Base-by-base conservation (phyloP, 148 eudicot species). In the Camellia japonica region DNA sequence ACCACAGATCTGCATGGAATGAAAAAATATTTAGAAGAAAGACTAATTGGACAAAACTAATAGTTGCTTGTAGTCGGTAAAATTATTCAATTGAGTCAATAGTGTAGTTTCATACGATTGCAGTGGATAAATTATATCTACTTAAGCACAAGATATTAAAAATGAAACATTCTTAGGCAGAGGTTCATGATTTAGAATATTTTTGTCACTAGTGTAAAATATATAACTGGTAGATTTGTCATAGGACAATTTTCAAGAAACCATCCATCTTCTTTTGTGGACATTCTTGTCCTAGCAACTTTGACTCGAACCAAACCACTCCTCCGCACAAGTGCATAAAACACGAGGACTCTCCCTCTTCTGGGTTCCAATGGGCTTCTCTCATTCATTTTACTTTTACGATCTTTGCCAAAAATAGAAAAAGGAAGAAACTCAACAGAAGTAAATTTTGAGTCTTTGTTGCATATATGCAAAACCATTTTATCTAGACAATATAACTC, bases 1-100 rank as follows among this genome's bases (percentile, higher is more conserved):
- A 19, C 98, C 98, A 84, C 88, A 91, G 42, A 86, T 87, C 98
- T 94, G 90, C 81, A 82, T 18, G 56, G 47, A 9, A 43, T 80
- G 47, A 23, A 63, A n/a, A 52, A 5, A 70, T 43, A 4, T 44
- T 73, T 64, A 74, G 38, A 20, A 73, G 73, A 73, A 2, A 60
- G 42, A 68, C 6, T 12, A 61, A 30, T 13, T 1, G 7, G 55
- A 58, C 19, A 58, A 68, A 52, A 46, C 38, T n/a, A 47, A 16
- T n/a, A n/a, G 38, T 30, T 30, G 38, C 38, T 30, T 30, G 38
- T 30, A 30, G 38, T 30, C 38, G 38, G 38, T 30, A 30, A 30
- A 30, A 30, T 30, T 30, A 30, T 52, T 54, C 19, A 54, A 20
- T 30, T 7, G 5, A 73, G n/a, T 23, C 61, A 73, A 54, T 56